phyloP scores from a whole-genome alignment of 176 grass and related monocot species.

The Elaeis guineensis region DNA sequence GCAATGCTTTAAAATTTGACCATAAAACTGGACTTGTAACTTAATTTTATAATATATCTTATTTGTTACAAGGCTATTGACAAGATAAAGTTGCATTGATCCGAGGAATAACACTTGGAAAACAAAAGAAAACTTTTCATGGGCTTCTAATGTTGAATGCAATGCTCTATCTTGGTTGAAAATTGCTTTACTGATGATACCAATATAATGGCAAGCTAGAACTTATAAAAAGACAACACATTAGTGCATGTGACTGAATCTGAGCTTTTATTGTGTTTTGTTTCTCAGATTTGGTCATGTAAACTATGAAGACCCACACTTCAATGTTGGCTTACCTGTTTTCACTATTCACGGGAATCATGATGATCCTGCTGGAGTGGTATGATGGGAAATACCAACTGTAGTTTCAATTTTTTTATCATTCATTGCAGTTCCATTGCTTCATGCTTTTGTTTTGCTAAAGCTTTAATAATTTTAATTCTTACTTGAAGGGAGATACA shows the following conservation, averaged over 20 bases:
- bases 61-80: too few species aligned
- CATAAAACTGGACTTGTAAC: too few species aligned
- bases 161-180: constrained; percentile 9
- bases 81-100: too few species aligned
- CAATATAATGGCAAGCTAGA: constrained; percentile 33
- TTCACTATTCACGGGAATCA: constrained; percentile 85
- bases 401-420: neutral
- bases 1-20: too few species aligned
- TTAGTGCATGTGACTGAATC: too few species aligned
- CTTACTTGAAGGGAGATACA: too few species aligned
- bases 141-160: too few species aligned
- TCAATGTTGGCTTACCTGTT: constrained; percentile 72
- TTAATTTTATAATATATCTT: constrained; percentile 28
- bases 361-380: constrained; percentile 78
- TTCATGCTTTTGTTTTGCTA: neutral
- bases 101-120: too few species aligned
- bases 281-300: constrained; percentile 55
- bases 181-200: neutral
- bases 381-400: constrained; percentile 16
- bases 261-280: neutral
- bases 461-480: neutral
- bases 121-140: too few species aligned
- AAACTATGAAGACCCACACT: constrained; percentile 75
- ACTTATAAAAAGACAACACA: too few species aligned
- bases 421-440: too few species aligned